Conservation (phyloP, 1,139 yeast genomes). For the Sugiyamaella paludigena region DNA sequence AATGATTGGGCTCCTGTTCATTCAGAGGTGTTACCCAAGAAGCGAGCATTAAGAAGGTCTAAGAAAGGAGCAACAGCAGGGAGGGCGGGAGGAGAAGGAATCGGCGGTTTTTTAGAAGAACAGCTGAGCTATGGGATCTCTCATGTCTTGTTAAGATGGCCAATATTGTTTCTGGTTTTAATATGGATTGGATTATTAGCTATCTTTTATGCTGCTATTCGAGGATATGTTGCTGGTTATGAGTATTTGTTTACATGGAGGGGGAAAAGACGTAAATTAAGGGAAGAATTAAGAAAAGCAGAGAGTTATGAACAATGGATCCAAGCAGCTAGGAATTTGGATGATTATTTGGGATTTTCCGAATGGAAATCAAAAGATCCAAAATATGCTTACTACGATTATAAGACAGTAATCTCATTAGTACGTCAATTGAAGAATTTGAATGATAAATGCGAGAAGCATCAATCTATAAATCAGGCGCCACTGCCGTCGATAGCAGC, state of each 20-base stretch:
- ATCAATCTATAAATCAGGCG: not conserved
- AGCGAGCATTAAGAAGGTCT: slow-evolving; percentile 5
- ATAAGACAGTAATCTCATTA: slow-evolving; percentile 54
- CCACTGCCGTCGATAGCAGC: not conserved
- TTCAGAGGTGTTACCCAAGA: slow-evolving; percentile 20
- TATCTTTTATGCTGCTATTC: slow-evolving; percentile 48
- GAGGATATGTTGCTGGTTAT: slow-evolving; percentile 62
- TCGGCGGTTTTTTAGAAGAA: too few relatives aligned
- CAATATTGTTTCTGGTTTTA: slow-evolving; percentile 51
- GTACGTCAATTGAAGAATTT: slow-evolving; percentile 45
- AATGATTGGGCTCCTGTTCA: slow-evolving; percentile 70
- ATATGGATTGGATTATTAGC: slow-evolving; percentile 56
- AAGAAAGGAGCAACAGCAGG: slow-evolving; percentile 3
- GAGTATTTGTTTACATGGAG: slow-evolving; percentile 55
- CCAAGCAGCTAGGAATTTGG: slow-evolving; percentile 55
- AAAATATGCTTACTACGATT: slow-evolving; percentile 66
- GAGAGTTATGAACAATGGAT: slow-evolving; percentile 61
- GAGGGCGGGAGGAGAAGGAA: not conserved
- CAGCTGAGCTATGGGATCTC: slow-evolving; percentile 38
- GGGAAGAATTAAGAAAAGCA: slow-evolving; percentile 51
- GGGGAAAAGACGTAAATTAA: slow-evolving; percentile 52
- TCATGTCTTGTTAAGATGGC: slow-evolving; percentile 63
- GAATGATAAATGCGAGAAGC: slow-evolving; percentile 26
- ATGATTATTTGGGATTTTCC: slow-evolving; percentile 55
- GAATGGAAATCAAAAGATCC: slow-evolving; percentile 60